A percentile compares a stretch with the other conserved stretches of the same genome.
phyloP scores from a whole-genome alignment of 768 basidiomycete species.

The Cyclocybe aegerita region DNA sequence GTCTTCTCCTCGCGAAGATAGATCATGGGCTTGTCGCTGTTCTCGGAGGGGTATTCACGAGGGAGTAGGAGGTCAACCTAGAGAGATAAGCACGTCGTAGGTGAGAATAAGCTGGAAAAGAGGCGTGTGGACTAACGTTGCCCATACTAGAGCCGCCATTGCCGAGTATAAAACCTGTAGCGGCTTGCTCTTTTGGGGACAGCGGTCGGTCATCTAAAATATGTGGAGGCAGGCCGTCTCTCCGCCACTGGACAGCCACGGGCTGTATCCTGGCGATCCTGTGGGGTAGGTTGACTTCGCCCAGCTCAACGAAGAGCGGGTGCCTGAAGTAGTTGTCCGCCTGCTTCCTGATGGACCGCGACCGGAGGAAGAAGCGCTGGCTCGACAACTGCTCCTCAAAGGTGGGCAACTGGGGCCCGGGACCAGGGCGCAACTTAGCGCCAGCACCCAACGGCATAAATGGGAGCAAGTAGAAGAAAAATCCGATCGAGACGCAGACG shows the following conservation, averaged over 20 bases:
- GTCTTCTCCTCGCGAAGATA: slow-evolving; percentile 15
- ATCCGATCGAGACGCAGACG: slow-evolving; percentile 41
- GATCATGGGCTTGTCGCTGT: slow-evolving; percentile 13
- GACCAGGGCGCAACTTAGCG: slow-evolving; percentile 28
- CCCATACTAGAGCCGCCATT: slow-evolving; percentile 40
- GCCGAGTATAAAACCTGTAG: slow-evolving; percentile 19
- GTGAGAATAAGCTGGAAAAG: neutral
- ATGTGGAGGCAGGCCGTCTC: slow-evolving; percentile 3
- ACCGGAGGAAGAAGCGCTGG: slow-evolving; percentile 47
- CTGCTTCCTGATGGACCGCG: slow-evolving; percentile 35
- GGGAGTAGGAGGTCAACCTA: slow-evolving; percentile 37
- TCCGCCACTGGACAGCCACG: slow-evolving; percentile 16
- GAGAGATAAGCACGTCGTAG: neutral
- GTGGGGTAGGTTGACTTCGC: slow-evolving; percentile 14
- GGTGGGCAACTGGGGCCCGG: slow-evolving; percentile 31
- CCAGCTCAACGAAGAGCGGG: slow-evolving; percentile 48
- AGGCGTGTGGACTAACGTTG: slow-evolving; percentile 28
- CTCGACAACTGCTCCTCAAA: slow-evolving; percentile 41
- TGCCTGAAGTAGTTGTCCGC: slow-evolving; percentile 32
- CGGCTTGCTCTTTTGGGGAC: slow-evolving; percentile 27
- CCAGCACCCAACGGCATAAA: slow-evolving; percentile 42
- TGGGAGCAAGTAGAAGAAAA: slow-evolving; percentile 41
- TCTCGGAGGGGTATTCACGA: slow-evolving; percentile 31
- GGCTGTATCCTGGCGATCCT: slow-evolving; percentile 22
- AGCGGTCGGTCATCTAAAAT: slow-evolving; percentile 10